Conservation (phyloP, 495 filamentous ascomycete species). For the Thozetella sp. region DNA sequence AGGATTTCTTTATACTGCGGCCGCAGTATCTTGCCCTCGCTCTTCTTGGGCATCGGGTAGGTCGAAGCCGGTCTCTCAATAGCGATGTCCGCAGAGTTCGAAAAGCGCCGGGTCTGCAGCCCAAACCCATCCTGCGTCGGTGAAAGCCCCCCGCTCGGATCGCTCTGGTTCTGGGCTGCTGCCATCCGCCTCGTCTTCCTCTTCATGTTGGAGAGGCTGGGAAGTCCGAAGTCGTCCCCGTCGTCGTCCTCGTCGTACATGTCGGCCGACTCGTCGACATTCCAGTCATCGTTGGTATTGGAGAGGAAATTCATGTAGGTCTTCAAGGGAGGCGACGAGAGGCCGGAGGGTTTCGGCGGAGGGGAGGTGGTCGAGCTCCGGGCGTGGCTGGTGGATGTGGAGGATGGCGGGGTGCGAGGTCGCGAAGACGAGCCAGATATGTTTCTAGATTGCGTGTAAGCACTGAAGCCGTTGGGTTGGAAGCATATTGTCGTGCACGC, state of each 20-base stretch:
- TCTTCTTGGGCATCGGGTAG: constrained; percentile 86
- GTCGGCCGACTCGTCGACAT: constrained; percentile 65
- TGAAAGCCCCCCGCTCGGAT: constrained; percentile 9
- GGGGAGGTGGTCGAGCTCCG: constrained; percentile 53
- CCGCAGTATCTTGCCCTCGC: constrained; percentile 90
- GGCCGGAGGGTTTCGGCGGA: constrained; percentile 50
- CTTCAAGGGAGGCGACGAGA: constrained; percentile 63
- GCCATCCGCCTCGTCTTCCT: constrained; percentile 61
- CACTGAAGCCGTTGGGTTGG: neutral
- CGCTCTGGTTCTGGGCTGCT: constrained; percentile 32
- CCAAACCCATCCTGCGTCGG: constrained; percentile 19
- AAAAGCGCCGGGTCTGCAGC: constrained; percentile 41
- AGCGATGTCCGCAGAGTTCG: constrained; percentile 88
- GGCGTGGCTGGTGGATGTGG: constrained; percentile 26
- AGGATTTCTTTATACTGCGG: constrained; percentile 98
- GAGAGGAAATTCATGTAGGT: constrained; percentile 78
- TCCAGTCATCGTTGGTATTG: constrained; percentile 77
- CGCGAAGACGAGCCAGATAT: constrained; percentile 44
- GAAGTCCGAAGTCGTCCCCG: constrained; percentile 92
- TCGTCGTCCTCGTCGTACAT: constrained; percentile 73
- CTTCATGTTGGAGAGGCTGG: constrained; percentile 86
- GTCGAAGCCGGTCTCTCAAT: constrained; percentile 84
- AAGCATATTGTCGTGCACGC: constrained; percentile 17
- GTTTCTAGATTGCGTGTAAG: constrained; percentile 32
- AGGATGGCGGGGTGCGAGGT: constrained; percentile 50